Base-by-base conservation (phyloP, 2,329 filamentous ascomycete genomes). In the Bipolaris oryzae region DNA sequence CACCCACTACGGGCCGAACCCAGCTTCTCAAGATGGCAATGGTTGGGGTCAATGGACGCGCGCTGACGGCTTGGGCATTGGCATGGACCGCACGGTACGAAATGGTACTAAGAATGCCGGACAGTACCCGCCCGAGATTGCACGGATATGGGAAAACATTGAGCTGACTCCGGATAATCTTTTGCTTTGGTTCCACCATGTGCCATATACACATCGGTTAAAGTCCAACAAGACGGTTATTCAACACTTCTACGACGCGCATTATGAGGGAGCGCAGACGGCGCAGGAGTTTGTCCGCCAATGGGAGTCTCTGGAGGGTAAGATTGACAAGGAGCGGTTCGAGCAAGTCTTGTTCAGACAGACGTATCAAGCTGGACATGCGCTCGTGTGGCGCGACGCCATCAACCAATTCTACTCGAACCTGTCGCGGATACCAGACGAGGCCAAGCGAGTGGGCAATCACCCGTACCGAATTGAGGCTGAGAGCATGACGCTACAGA, bases 121-220 rank as follows among this genome's bases (percentile, higher is more conserved):
- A 0, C 87, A 90, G 64, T 91, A 91, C 66, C 87, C 87, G 0
- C 63, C 80, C 0, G 84, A 88, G 57, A 72, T 91, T 0, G 84
- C 85, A 0, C 70, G 77, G 2, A 72, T 77, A 64, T 91, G 82
- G 68, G 88, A 91, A 63, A 75, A 82, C 41, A 77, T 86, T 16
- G 80, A 83, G 13, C 87, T 84, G 0, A 90, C 88, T 0, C 87
- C 88, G 0, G 88, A 90, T 58, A 79, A 90, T 20, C 77, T 91
- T 1, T 73, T 91, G 2, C 78, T 91, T 2, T 91, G 88, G 88
- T 91, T 91, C 75, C 89, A 91, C 71, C 89, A 91, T 67, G 86
- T 91, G 0, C 82, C 83, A 3, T 91, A 89, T 69, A 89, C 85
- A 0, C 84, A 89, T 37, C 73, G 71, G 6, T 80, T 91, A 1